Conservation (phyloP, 257 asterid genomes). For the Lithospermum erythrorhizon region DNA sequence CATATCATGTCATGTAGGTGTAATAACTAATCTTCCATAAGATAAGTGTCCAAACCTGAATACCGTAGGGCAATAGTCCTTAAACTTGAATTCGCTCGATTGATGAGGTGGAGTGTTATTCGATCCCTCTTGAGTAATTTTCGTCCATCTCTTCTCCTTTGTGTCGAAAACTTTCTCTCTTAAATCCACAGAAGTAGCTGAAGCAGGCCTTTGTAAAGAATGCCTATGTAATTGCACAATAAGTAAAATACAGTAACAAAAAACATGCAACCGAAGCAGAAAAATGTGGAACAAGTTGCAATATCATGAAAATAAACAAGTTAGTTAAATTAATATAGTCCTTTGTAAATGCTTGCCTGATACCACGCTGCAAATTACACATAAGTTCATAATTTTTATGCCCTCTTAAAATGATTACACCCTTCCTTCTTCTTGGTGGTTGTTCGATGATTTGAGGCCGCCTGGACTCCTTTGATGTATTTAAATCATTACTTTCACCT, state of each 20-base stretch:
- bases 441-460: constrained; percentile 37
- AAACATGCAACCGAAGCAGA: not conserved
- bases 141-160: constrained; percentile 70
- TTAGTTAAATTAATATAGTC: not conserved
- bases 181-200: constrained; percentile 50
- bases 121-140: constrained; percentile 77
- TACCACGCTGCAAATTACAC: constrained; percentile 91
- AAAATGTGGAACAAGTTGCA: constrained; percentile 2
- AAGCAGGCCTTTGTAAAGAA: constrained; percentile 75
- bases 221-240: constrained; percentile 41
- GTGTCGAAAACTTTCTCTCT: constrained; percentile 65
- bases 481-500: constrained; percentile 27
- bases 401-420: constrained; percentile 60
- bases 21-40: too few species aligned
- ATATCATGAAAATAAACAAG: not conserved
- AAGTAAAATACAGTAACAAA: not conserved
- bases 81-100: constrained; percentile 82
- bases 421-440: constrained; percentile 40
- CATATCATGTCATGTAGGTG: not conserved
- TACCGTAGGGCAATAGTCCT: constrained; percentile 82
- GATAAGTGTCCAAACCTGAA: constrained; percentile 49
- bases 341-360: constrained; percentile 38
- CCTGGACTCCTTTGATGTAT: constrained; percentile 17
- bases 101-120: constrained; percentile 89
- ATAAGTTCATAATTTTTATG: constrained; percentile 79